Evolutionary conservation across 257 asterid species (phyloP).

Genomic region (Dorcoceras hygrometricum): DNA sequence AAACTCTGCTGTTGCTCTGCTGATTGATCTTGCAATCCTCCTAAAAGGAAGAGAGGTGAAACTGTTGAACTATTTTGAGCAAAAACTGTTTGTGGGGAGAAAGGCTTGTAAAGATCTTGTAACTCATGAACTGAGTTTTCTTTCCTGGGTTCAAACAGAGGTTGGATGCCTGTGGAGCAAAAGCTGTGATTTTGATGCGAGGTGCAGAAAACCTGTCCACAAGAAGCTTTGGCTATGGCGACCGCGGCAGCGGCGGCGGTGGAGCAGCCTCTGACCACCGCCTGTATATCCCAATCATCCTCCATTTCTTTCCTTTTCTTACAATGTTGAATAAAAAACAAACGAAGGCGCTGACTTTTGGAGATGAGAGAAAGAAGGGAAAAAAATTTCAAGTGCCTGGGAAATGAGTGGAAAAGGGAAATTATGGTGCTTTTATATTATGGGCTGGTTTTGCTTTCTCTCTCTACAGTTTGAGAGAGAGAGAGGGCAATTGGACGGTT

Average conservation of each 20-base stretch:
- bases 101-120: conserved; percentile 30
- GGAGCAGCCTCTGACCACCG: conserved; percentile 38
- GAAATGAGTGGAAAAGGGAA: not conserved
- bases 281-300: conserved; percentile 40
- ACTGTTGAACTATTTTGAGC: not conserved
- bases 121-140: conserved; percentile 17
- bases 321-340: conserved; percentile 25
- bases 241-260: conserved; percentile 2
- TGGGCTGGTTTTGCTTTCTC: not conserved
- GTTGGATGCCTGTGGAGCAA: conserved; percentile 4
- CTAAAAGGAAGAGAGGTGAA: conserved; percentile 26
- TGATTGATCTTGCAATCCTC: conserved; percentile 17
- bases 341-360: conserved; percentile 74
- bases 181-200: conserved; percentile 14
- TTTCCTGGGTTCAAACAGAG: conserved; percentile 23
- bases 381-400: not conserved
- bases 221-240: not conserved
- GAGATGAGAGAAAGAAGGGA: not conserved
- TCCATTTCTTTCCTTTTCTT: conserved; percentile 17
- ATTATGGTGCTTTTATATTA: conserved; percentile 11
- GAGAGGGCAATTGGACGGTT: not conserved
- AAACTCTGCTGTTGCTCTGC: not conserved
- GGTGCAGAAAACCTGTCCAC: not conserved
- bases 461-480: not conserved
- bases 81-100: not conserved